These are phyloP conservation scores for Sugiyamaella sp. DNA, from an alignment of 1,139 yeast species.

Conservation along the genomic window DNA sequence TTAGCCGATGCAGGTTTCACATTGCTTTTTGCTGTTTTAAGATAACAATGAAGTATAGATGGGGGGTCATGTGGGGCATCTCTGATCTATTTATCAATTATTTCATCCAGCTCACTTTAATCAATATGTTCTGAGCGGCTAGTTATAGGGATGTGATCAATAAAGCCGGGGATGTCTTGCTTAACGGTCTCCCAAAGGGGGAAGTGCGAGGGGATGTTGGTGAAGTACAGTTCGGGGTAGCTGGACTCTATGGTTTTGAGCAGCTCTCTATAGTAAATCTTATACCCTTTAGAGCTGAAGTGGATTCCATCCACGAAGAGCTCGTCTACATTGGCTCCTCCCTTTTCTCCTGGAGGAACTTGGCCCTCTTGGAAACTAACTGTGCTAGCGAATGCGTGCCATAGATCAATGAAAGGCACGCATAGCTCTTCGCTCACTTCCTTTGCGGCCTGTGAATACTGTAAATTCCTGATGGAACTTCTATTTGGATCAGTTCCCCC, in stretches of 20 bases:
- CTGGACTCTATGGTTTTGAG: constrained; percentile 18
- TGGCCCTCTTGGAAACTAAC: constrained; percentile 37
- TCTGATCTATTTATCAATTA: too few relatives aligned
- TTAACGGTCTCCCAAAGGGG: constrained; percentile 41
- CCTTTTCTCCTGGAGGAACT: constrained; percentile 28
- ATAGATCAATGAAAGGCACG: constrained; percentile 59
- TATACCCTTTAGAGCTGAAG: constrained; percentile 62
- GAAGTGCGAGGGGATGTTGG: constrained; percentile 1
- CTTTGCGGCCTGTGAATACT: constrained; percentile 55
- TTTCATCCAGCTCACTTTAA: not conserved
- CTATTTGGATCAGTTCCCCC: constrained; percentile 42
- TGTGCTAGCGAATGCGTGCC: constrained; percentile 46
- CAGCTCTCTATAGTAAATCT: constrained; percentile 36
- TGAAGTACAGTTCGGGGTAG: constrained; percentile 19
- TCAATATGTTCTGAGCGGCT: not conserved
- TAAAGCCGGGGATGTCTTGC: not conserved
- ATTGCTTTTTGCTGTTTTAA: not conserved
- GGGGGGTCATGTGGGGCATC: too few relatives aligned
- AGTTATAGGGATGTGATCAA: not conserved
- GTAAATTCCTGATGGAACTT: constrained; percentile 46
- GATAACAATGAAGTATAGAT: constrained; percentile 3
- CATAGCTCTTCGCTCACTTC: constrained; percentile 49
- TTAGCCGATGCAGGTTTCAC: constrained; percentile 3
- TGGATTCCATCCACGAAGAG: constrained; percentile 67
- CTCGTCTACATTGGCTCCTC: constrained; percentile 29